Evolutionary conservation across 1,139 yeast genomes (phyloP).

Genomic region (Meyerozyma elateridarum): DNA sequence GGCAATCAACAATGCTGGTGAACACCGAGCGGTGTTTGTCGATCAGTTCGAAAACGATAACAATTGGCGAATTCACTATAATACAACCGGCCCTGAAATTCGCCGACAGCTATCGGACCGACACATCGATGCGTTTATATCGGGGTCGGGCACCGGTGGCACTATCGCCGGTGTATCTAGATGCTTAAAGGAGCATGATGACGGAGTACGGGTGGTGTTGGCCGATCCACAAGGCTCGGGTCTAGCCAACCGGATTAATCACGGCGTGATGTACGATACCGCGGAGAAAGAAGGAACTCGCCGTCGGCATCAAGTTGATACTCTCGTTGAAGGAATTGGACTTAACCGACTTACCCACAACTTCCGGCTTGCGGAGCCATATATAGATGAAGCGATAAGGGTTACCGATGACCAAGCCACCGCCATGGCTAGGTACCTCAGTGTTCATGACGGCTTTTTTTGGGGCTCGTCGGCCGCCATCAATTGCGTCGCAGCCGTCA

Average conservation of each 20-base stretch:
- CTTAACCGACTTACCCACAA: conserved; percentile 81
- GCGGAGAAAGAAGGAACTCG: conserved; percentile 92
- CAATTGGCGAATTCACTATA: conserved; percentile 83
- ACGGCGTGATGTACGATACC: conserved; percentile 87
- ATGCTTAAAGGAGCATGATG: conserved; percentile 53
- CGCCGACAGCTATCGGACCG: conserved; percentile 58
- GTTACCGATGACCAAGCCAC: conserved; percentile 79
- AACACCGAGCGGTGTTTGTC: conserved; percentile 70
- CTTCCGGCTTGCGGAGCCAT: conserved; percentile 63
- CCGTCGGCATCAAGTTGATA: conserved; percentile 94
- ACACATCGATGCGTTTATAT: conserved; percentile 66
- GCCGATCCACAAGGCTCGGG: conserved; percentile 99
- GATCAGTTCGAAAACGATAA: conserved; percentile 93
- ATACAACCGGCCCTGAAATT: conserved; percentile 88
- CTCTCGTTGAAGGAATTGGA: conserved; percentile 91
- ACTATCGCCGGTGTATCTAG: conserved; percentile 86
- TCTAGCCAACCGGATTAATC: conserved; percentile 74
- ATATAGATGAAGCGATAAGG: conserved; percentile 73
- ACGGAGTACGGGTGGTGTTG: conserved; percentile 44
- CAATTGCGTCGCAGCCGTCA: conserved; percentile 85
- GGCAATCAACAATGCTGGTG: conserved; percentile 40
- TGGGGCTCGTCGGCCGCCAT: conserved; percentile 91
- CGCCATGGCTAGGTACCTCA: conserved; percentile 80
- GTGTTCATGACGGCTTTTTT: conserved; percentile 81
- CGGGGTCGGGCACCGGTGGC: conserved; percentile 74